These are phyloP conservation scores for Polyporus tsugae DNA, from an alignment of 1,284 basidiomycete genomes.

Conservation along the genomic window DNA sequence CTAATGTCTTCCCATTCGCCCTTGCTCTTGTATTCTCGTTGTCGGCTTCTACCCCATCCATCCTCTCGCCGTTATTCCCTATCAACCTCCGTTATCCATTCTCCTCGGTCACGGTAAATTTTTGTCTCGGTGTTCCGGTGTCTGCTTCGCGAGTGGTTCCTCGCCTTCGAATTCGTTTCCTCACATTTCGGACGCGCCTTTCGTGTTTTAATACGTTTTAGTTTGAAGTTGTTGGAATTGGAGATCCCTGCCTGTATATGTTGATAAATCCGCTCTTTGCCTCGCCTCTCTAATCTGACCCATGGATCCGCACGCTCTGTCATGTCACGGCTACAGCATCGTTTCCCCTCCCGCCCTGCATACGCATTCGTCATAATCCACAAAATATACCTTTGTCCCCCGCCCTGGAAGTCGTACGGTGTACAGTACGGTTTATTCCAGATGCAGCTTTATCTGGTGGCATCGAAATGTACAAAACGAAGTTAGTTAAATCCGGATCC, in stretches of 20 bases:
- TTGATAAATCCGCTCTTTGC: slow-evolving; percentile 15
- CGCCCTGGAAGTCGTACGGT: not conserved
- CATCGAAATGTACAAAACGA: too few species aligned
- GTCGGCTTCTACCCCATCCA: slow-evolving; percentile 19
- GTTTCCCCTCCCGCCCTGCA: slow-evolving; percentile 16
- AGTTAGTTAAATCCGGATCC: too few species aligned
- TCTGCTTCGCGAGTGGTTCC: not conserved
- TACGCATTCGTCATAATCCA: not conserved
- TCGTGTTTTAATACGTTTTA: not conserved
- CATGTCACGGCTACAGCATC: slow-evolving; percentile 28
- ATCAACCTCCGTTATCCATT: not conserved
- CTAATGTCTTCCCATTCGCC: not conserved
- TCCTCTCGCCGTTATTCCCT: not conserved
- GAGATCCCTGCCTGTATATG: slow-evolving; percentile 27
- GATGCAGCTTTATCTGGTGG: too few species aligned
- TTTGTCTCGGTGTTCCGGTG: not conserved
- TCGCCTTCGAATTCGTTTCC: not conserved
- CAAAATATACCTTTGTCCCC: slow-evolving; percentile 22
- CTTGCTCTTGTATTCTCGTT: slow-evolving; percentile 13
- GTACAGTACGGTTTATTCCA: not conserved
- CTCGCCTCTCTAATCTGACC: not conserved
- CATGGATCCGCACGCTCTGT: slow-evolving; percentile 20
- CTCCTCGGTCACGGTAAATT: not conserved
- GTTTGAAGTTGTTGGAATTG: slow-evolving; percentile 5
- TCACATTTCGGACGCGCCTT: not conserved